Evolutionary conservation across 306 rosid species (phyloP), one percentile per base, ranked within the genome.

Genomic region (Vachellia collinsii): DNA sequence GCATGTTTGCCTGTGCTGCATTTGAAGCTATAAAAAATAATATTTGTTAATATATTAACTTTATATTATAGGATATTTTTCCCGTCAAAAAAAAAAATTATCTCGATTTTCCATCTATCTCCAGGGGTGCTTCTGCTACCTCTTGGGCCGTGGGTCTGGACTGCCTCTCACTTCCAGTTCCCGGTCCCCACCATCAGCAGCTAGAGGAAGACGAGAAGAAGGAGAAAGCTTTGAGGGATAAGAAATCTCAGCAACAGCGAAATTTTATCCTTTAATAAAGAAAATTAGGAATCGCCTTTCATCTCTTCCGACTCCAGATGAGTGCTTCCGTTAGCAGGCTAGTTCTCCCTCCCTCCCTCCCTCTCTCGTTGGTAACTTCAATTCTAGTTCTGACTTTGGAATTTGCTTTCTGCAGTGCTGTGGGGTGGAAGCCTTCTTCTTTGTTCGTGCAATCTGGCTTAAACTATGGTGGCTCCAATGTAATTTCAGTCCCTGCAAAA

Each of bases 381-480:
- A 17, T 78, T 85, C 12, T 36, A 67, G 19, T 77, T 41, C 37
- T 82, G 36, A 80, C 47, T 70, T 11, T 10, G 22, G 22, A 38
- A 71, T 72, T 86, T 74, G 25, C 68, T 73, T 39, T 72, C 1
- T 68, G 50, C 91, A 85, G 90, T 86, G 84, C 70, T 79, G 71
- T 92, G 64, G 94, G 89, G 43, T 92, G 93, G 94, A 92, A 85
- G 59, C 83, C 87, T 54, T 91, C 90, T 6, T 87, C 86, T 70
- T 88, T 89, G 23, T 90, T 91, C 11, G 19, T 65, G n/a, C 93
- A 72, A 53, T 77, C 83, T 4, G 54, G 56, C 39, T 43, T 70
- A 0, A 81, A 54, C 20, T 65, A 77, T 38, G 51, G 76, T 79
- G 59, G 29, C 20, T 80, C 83, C 77, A 78, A 71, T 61, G 50